Conservation (phyloP, 768 basidiomycete genomes). For the Boletus insuetus region DNA sequence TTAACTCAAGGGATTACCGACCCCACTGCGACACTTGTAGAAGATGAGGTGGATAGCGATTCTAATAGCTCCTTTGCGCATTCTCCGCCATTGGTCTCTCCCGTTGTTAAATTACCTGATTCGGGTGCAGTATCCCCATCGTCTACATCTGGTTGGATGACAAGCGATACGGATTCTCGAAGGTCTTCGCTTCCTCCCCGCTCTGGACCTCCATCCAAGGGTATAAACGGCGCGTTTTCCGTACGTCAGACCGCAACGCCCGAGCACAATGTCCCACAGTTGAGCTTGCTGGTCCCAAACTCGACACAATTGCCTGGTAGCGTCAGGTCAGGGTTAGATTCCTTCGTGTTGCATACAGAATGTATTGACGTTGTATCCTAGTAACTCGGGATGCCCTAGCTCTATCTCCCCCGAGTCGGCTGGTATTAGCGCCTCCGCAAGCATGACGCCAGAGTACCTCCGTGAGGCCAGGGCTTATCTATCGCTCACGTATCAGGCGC, state of each 20-base stretch:
- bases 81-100: conserved; percentile 29
- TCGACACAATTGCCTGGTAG: conserved; percentile 8
- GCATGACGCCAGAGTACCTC: conserved; percentile 32
- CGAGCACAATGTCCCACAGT: conserved; percentile 19
- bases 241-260: conserved; percentile 3
- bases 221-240: conserved; percentile 5
- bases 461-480: conserved; percentile 34
- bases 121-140: conserved; percentile 19
- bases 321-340: conserved; percentile 13
- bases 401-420: conserved; percentile 35
- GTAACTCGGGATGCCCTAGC: conserved; percentile 27
- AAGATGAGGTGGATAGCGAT: conserved; percentile 17
- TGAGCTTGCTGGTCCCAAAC: conserved; percentile 30
- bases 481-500: conserved; percentile 26
- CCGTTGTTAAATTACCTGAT: conserved; percentile 29
- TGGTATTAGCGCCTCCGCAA: conserved; percentile 29
- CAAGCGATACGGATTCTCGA: conserved; percentile 23
- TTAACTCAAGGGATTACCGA: conserved; percentile 18
- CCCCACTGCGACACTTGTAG: not conserved
- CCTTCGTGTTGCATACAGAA: not conserved
- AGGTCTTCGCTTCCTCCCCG: conserved; percentile 8
- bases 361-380: conserved; percentile 9
- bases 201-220: conserved; percentile 11
- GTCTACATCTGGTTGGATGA: conserved; percentile 29
- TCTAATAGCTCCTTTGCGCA: conserved; percentile 24